Conservation (phyloP, 345 rosid genomes). For the Bruguiera gymnorhiza region DNA sequence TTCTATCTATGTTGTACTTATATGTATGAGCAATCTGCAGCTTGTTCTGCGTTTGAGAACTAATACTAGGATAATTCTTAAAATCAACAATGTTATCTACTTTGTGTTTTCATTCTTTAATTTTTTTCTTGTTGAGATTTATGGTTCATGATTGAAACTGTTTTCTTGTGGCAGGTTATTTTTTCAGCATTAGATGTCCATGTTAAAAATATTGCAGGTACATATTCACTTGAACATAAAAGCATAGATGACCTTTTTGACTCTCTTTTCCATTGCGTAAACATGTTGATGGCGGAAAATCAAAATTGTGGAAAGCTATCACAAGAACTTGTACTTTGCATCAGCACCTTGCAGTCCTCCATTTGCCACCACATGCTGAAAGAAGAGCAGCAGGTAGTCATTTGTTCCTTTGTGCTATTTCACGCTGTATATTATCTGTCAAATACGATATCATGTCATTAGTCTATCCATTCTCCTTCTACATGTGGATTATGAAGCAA, state of each 20-base stretch:
- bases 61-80: too few species aligned
- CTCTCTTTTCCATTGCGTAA: conserved; percentile 40
- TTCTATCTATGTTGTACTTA: too few species aligned
- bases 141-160: conserved; percentile 9
- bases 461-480: background rate
- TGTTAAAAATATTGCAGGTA: conserved; percentile 47
- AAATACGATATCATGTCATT: background rate
- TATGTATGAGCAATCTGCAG: too few species aligned
- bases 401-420: background rate
- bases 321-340: conserved; percentile 47
- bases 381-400: conserved; percentile 74
- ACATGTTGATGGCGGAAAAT: conserved; percentile 32
- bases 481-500: background rate
- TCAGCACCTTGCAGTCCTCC: conserved; percentile 49
- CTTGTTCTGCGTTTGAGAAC: too few species aligned
- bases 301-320: conserved; percentile 27
- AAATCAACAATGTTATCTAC: background rate
- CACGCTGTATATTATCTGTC: background rate
- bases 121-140: background rate
- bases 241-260: conserved; percentile 48
- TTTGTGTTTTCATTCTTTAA: background rate
- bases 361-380: conserved; percentile 67
- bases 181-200: conserved; percentile 55
- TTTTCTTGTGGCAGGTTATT: conserved; percentile 51
- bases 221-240: conserved; percentile 69